Conservation (phyloP, 2,329 filamentous ascomycete genomes). For the Graphium sp. region DNA sequence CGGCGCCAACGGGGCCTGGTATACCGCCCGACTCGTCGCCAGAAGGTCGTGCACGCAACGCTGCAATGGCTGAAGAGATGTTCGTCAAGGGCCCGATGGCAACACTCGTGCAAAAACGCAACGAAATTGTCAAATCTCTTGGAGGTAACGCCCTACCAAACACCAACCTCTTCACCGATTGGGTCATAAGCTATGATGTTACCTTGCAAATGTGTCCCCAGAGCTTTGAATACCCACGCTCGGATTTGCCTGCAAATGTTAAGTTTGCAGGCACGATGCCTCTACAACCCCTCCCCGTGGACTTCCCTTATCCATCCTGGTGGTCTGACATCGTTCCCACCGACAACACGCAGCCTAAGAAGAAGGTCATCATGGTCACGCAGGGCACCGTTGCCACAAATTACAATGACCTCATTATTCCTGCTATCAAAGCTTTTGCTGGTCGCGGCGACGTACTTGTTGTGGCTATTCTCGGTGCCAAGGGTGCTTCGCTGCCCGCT, state of each 20-base stretch:
- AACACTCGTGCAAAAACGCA: constrained; percentile 9
- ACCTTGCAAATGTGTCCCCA: constrained; percentile 19
- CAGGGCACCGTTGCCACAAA: constrained; percentile 26
- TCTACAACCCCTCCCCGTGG: constrained; percentile 11
- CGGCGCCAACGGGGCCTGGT: constrained; percentile 18
- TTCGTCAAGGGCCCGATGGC: constrained; percentile 10
- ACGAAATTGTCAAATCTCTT: constrained; percentile 11
- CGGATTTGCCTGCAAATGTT: constrained; percentile 18
- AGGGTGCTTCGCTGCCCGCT: constrained; percentile 8
- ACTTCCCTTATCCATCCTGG: constrained; percentile 20
- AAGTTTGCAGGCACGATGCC: constrained; percentile 24
- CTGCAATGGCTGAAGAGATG: constrained; percentile 10
- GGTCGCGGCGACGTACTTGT: constrained; percentile 19
- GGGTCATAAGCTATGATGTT: constrained; percentile 13
- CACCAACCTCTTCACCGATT: constrained; percentile 11
- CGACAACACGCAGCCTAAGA: constrained; percentile 6
- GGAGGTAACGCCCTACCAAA: constrained; percentile 10
- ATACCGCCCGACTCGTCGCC: constrained; percentile 18
- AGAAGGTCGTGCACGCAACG: constrained; percentile 17
- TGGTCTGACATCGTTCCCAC: constrained; percentile 21
- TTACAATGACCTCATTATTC: constrained; percentile 23
- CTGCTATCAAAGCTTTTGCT: constrained; percentile 23
- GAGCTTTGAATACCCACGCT: constrained; percentile 19
- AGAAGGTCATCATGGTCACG: constrained; percentile 24
- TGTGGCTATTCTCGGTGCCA: constrained; percentile 14